Base-by-base conservation (phyloP, 139 green algal genomes). In the Coccomyxa sp. region DNA sequence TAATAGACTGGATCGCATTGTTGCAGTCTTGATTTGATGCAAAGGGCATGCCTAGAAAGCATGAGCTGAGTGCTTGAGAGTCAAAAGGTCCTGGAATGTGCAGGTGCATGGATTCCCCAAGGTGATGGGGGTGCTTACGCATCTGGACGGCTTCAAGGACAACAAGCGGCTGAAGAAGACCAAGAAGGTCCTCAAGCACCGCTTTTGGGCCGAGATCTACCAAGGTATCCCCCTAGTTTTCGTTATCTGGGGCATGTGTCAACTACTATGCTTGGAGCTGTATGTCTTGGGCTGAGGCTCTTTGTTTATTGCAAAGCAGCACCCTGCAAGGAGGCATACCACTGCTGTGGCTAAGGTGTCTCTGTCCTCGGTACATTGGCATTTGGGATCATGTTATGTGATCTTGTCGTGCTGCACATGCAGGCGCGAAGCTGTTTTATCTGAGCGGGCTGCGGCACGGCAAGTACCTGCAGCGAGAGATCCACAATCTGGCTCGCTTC, bases 91-190 rank as follows among this genome's bases (percentile, higher is more conserved):
- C 38, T 51, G 38, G 38, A 51, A 51, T 45, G 21, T 71, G 14
- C 81, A 94, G 90, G 89, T 95, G 71, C 92, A 97, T 87, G 95
- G 95, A 27, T 98, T 99, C 87, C 95, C 96, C 57, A 98, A 98
- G 90, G 96, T 99, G 13, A 98, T 99, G 94, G 97, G 97, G 27
- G 97, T 99, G 84, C 88, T 99, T 57, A 99, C 95, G n/a, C 97
- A 99, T 90, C 92, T 98, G 83, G 97, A 99, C 88, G 81, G 85
- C 25, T 98, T 99, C 90, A 93, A 91, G 79, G 94, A 99, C 60
- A 67, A 86, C 27, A 93, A 91, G 58, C 86, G 87, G 59, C 91
- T 98, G 30, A 95, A 95, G 81, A 98, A 98, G 86, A 94, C 92
- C 15, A 99, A 99, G 85, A 99, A 98, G 89, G 89, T 89, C 76